Evolutionary conservation across 495 filamentous ascomycete species (phyloP).

Genomic region (Viridothelium virens): DNA sequence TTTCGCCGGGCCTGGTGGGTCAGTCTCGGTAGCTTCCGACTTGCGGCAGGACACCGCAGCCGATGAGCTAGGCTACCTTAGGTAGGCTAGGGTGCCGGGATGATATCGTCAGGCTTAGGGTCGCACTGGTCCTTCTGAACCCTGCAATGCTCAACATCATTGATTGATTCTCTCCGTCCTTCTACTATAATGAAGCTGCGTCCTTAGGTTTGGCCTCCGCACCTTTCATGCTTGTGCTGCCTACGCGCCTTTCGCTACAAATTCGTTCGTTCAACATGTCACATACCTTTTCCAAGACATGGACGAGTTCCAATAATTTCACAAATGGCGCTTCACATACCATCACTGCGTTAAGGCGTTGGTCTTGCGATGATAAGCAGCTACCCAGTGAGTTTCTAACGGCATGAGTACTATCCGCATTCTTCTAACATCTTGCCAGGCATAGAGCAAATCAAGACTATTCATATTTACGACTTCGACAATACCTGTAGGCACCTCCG

Average conservation of each 20-base stretch:
- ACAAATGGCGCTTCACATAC: slow-evolving; percentile 40
- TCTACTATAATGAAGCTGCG: background rate
- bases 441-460: slow-evolving; percentile 58
- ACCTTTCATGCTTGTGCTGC: background rate
- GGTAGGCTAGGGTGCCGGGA: too few species aligned
- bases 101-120: too few species aligned
- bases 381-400: slow-evolving; percentile 49
- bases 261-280: background rate
- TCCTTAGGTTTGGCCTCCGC: background rate
- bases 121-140: background rate
- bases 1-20: too few species aligned
- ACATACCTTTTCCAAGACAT: background rate
- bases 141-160: background rate
- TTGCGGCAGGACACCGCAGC: too few species aligned
- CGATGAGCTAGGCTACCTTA: too few species aligned
- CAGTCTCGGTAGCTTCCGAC: too few species aligned
- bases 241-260: background rate
- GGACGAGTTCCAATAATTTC: background rate
- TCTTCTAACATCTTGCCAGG: slow-evolving; percentile 33
- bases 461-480: slow-evolving; percentile 98
- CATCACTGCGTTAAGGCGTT: slow-evolving; percentile 65
- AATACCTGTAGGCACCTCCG: slow-evolving; percentile 67
- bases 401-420: slow-evolving; percentile 14
- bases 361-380: slow-evolving; percentile 67
- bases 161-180: background rate